Percentiles rank a stretch among this genome's conserved stretches.
Evolutionary conservation across 371 early-diverging fungal genomes (phyloP).

Genomic region (Phascolomyces articulosus): DNA sequence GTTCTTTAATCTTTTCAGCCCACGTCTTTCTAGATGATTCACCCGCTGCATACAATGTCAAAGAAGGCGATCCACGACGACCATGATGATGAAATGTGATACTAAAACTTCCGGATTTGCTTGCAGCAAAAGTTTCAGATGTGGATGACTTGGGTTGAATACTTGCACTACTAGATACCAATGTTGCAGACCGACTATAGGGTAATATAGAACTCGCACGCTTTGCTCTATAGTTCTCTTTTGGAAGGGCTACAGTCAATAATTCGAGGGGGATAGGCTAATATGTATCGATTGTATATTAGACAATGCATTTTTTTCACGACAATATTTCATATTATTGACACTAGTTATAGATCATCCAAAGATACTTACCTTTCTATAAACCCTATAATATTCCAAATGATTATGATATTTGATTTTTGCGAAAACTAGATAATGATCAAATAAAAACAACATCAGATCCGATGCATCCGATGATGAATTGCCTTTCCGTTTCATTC

Average conservation of each 20-base stretch:
- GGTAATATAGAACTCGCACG: slow-evolving; percentile 41
- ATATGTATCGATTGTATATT: neutral
- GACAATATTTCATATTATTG: too few species aligned
- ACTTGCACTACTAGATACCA: slow-evolving; percentile 31
- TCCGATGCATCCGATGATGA: slow-evolving; percentile 66
- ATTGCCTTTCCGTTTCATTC: slow-evolving; percentile 70
- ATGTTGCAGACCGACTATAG: slow-evolving; percentile 29
- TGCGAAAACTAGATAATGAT: slow-evolving; percentile 85
- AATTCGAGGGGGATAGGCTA: slow-evolving; percentile 30
- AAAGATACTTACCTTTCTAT: slow-evolving; percentile 27
- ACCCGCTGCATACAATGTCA: slow-evolving; percentile 74
- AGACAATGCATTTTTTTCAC: too few species aligned
- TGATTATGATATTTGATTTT: slow-evolving; percentile 53
- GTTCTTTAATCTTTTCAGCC: slow-evolving; percentile 80
- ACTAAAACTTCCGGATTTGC: slow-evolving; percentile 69
- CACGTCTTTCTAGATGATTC: slow-evolving; percentile 79
- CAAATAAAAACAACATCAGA: slow-evolving; percentile 83
- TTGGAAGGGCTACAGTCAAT: slow-evolving; percentile 17
- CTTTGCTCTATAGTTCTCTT: slow-evolving; percentile 21
- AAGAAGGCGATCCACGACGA: slow-evolving; percentile 59
- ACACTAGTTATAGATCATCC: too few species aligned
- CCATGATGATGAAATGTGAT: slow-evolving; percentile 83
- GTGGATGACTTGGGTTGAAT: slow-evolving; percentile 17
- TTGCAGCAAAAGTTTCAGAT: slow-evolving; percentile 57
- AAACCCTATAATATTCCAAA: slow-evolving; percentile 38